A percentile compares a stretch with the other conserved stretches of the same genome.
These are phyloP conservation scores for Limnanthes douglasii DNA, from an alignment of 345 rosid species.

Conservation along the genomic window DNA sequence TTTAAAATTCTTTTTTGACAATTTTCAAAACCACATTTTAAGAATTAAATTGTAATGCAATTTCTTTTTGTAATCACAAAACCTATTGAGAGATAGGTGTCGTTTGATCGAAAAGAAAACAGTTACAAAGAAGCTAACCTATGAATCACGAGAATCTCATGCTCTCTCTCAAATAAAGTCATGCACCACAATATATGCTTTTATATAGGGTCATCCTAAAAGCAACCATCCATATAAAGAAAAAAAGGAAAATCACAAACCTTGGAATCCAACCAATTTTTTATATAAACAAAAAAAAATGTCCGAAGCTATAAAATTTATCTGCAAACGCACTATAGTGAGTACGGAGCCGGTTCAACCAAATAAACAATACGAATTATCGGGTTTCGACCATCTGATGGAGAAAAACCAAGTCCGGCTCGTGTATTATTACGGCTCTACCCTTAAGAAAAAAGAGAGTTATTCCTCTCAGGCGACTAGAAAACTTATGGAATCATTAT, in stretches of 20 bases:
- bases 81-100: too few relatives aligned
- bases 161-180: too few relatives aligned
- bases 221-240: background rate
- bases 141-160: too few relatives aligned
- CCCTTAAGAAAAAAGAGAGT: constrained; percentile 5
- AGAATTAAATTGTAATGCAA: too few relatives aligned
- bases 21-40: too few relatives aligned
- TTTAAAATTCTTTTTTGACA: too few relatives aligned
- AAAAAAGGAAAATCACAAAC: constrained; percentile 1
- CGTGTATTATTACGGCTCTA: constrained; percentile 36
- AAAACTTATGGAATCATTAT: constrained; percentile 31
- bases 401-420: constrained; percentile 34
- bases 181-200: too few relatives aligned
- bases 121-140: too few relatives aligned
- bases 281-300: background rate
- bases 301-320: constrained; percentile 9
- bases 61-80: too few relatives aligned
- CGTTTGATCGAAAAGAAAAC: too few relatives aligned
- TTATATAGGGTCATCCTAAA: too few relatives aligned
- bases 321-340: constrained; percentile 51
- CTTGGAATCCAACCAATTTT: background rate
- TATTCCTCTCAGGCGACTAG: constrained; percentile 27
- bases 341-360: constrained; percentile 46
- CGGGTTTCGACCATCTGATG: constrained; percentile 55
- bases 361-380: constrained; percentile 18